phyloP scores from a whole-genome alignment of 2,329 filamentous ascomycete genomes.

The Cordyceps cicadae region DNA sequence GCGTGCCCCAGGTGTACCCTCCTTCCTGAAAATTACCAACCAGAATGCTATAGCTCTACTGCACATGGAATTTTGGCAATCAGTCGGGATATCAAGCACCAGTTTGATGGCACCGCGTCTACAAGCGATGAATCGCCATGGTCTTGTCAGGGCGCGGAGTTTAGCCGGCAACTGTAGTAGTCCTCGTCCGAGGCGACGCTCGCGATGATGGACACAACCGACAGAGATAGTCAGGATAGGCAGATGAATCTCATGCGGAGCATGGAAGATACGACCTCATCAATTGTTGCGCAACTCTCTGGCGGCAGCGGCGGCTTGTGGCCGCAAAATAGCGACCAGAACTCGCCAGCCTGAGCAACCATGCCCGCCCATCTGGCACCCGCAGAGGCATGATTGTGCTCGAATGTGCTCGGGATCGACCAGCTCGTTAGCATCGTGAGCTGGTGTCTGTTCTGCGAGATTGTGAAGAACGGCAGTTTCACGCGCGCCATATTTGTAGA shows the following conservation, averaged over 20 bases:
- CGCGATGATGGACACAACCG: background rate
- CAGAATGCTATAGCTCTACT: background rate
- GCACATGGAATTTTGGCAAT: background rate
- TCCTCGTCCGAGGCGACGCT: background rate
- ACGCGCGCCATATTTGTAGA: background rate
- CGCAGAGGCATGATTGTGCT: background rate
- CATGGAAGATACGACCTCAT: background rate
- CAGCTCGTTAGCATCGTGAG: background rate
- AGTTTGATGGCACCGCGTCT: background rate
- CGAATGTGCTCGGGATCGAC: background rate
- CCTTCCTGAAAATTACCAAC: background rate
- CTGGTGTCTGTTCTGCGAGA: background rate
- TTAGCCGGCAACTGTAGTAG: background rate
- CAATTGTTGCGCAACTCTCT: background rate
- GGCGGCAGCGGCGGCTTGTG: background rate
- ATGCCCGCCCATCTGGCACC: background rate
- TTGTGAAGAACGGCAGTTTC: background rate
- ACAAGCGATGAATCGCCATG: background rate
- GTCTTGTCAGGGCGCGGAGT: background rate
- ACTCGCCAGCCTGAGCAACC: background rate
- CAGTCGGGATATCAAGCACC: background rate
- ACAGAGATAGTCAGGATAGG: background rate
- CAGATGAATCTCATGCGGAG: background rate
- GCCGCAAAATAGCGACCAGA: background rate
- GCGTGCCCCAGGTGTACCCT: background rate